Conservation (phyloP, 225 moss, liverwort and hornwort genomes). For the Pleurozium schreberi region DNA sequence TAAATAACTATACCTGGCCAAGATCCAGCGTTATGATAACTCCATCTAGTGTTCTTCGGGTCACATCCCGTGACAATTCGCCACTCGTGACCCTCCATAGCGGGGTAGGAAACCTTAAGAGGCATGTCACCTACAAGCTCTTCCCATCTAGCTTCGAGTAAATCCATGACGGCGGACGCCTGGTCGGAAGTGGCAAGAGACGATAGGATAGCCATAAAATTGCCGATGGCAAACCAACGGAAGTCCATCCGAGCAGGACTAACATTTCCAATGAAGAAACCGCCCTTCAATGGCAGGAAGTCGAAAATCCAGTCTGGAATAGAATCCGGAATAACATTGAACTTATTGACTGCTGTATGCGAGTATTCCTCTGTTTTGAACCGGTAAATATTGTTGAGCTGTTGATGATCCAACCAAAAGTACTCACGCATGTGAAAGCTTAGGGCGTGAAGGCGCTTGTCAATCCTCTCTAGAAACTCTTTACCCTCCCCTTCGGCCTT, state of each 20-base stretch:
- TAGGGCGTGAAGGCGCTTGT: slow-evolving; percentile 81
- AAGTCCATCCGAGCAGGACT: slow-evolving; percentile 97
- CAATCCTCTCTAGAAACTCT: slow-evolving; percentile 83
- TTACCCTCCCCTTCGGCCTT: slow-evolving; percentile 87
- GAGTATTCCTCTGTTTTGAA: slow-evolving; percentile 97
- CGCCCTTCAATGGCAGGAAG: slow-evolving; percentile 88
- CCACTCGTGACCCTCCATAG: slow-evolving; percentile 85
- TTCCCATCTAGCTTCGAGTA: slow-evolving; percentile 86
- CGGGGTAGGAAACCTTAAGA: slow-evolving; percentile 79
- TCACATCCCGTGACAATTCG: slow-evolving; percentile 82
- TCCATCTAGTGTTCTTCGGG: slow-evolving; percentile 95
- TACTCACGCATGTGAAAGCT: slow-evolving; percentile 91
- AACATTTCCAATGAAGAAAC: slow-evolving; percentile 88
- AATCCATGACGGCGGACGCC: slow-evolving; percentile 83
- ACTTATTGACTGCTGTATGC: slow-evolving; percentile 93
- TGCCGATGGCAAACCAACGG: slow-evolving; percentile 94
- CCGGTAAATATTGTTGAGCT: slow-evolving; percentile 91
- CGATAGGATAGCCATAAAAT: slow-evolving; percentile 81
- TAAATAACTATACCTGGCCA: slow-evolving; percentile 63
- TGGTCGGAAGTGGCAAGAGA: slow-evolving; percentile 83
- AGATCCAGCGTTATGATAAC: slow-evolving; percentile 91
- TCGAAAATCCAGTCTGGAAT: slow-evolving; percentile 97
- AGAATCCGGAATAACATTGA: slow-evolving; percentile 89
- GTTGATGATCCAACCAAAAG: slow-evolving; percentile 88
- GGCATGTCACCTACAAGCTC: slow-evolving; percentile 93